Percentiles rank a stretch among this genome's conserved stretches.
Conservation (phyloP, 805 yeast species). For the Ogataea minuta region DNA sequence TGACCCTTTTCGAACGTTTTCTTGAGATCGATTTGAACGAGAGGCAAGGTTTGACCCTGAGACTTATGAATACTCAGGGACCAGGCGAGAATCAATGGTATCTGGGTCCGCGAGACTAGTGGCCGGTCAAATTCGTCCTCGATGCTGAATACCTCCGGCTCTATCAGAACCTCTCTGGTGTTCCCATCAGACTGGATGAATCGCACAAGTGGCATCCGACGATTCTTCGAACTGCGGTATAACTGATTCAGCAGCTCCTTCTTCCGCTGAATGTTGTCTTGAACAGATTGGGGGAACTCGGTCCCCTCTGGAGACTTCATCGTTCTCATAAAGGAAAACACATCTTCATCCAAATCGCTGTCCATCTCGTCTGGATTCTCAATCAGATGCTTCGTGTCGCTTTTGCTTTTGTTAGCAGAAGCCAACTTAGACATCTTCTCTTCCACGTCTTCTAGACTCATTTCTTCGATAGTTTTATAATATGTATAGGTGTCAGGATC, state of each 20-base stretch:
- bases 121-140: slow-evolving; percentile 71
- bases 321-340: slow-evolving; percentile 47
- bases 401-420: slow-evolving; percentile 17
- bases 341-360: slow-evolving; percentile 40
- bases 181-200: slow-evolving; percentile 71
- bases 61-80: slow-evolving; percentile 93
- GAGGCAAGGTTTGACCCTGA: slow-evolving; percentile 85
- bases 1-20: slow-evolving; percentile 88
- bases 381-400: slow-evolving; percentile 13
- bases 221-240: slow-evolving; percentile 42
- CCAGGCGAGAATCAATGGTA: slow-evolving; percentile 95
- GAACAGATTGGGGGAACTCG: slow-evolving; percentile 24
- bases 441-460: slow-evolving; percentile 17
- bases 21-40: slow-evolving; percentile 73
- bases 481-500: slow-evolving; percentile 49
- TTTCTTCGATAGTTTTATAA: slow-evolving; percentile 29
- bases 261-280: slow-evolving; percentile 44
- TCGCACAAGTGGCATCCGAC: slow-evolving; percentile 71
- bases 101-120: slow-evolving; percentile 69
- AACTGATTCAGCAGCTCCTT: slow-evolving; percentile 42
- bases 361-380: slow-evolving; percentile 23
- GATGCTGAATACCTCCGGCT: slow-evolving; percentile 77
- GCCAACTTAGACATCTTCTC: slow-evolving; percentile 22
- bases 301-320: slow-evolving; percentile 9
- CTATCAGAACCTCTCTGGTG: slow-evolving; percentile 71